phyloP scores from a whole-genome alignment of 2,329 filamentous ascomycete species.

The Apiospora saccharicola region DNA sequence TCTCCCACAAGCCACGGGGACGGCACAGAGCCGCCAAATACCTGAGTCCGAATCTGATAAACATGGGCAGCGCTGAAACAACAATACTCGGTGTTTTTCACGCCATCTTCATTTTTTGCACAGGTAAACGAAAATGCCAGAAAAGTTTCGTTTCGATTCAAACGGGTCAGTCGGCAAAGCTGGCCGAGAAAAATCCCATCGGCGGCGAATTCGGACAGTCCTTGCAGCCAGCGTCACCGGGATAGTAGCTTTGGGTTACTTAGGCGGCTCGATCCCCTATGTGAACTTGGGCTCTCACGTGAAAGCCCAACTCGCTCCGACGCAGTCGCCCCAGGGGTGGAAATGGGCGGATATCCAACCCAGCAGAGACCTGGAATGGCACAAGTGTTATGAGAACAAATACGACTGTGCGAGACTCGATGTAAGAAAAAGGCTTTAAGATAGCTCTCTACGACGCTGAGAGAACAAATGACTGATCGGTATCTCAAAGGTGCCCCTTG shows the following conservation, averaged over 20 bases:
- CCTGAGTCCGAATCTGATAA: neutral
- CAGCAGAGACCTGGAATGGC: slow-evolving; percentile 11
- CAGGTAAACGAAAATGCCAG: neutral
- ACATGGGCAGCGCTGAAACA: neutral
- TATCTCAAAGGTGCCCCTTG: slow-evolving; percentile 43
- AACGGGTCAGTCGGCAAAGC: too few relatives aligned
- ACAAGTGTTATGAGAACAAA: slow-evolving; percentile 6
- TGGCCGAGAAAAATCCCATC: neutral
- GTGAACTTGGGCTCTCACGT: neutral
- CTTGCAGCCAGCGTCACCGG: neutral
- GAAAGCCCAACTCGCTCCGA: neutral
- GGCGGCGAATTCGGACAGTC: neutral
- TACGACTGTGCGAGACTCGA: slow-evolving; percentile 11
- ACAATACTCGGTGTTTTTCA: neutral
- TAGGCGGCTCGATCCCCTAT: neutral
- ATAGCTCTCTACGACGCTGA: neutral
- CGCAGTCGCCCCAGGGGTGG: neutral
- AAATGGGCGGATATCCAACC: slow-evolving; percentile 14
- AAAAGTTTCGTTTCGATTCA: neutral
- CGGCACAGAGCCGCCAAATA: neutral
- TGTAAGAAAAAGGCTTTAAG: neutral
- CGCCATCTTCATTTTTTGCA: neutral
- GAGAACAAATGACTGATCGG: neutral
- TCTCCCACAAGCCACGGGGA: neutral
- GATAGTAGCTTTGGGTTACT: neutral